Evolutionary conservation across 2,329 filamentous ascomycete species (phyloP), one percentile per base, ranked within the genome.

Genomic region (Didymellaceae sp.): DNA sequence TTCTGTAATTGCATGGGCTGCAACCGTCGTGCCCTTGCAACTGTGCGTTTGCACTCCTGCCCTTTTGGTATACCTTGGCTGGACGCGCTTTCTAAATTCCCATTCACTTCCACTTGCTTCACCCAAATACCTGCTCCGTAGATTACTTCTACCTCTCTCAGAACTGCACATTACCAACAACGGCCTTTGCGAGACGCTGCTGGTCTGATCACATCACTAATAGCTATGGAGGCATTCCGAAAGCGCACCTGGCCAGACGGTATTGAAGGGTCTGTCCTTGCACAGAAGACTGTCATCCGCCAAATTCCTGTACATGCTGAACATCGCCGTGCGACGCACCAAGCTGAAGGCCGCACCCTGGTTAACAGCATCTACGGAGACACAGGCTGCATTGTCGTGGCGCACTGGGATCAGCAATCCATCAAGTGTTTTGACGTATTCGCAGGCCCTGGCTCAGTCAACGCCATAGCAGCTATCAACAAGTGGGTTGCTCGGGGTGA

Each of bases 401-500:
- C 59, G 2, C 39, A 47, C 11, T 55, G 55, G 40, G 46, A 57
- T 3, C 8, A 52, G 2, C 45, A 48, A 6, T 43, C 44, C 5
- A 59, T 67, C 14, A 50, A 31, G 5, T 45, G 43, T 13, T 72
- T 72, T 39, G 60, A 65, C 4, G 48, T 71, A 4, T 64, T 53
- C 30, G 65, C 56, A 2, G 62, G 58, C 9, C 6, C 45, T 3
- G 50, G 55, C 3, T 38, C 66, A 1, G 63, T 67, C 10, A 57
- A 52, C 4, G 66, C 65, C 6, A 16, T 57, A 6, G 24, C 28
- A 33, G 33, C 48, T 6, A 41, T 71, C 35, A 67, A 71, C 40
- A 42, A 65, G 10, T 72, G 68, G 68, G 67, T 72, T 6, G 50
- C 53, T 2, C 57, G 51, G 11, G 52, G 62, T 5, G 44, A 45